Evolutionary conservation across 305 asterid genomes (phyloP).

Genomic region (Fraxinus floribunda): DNA sequence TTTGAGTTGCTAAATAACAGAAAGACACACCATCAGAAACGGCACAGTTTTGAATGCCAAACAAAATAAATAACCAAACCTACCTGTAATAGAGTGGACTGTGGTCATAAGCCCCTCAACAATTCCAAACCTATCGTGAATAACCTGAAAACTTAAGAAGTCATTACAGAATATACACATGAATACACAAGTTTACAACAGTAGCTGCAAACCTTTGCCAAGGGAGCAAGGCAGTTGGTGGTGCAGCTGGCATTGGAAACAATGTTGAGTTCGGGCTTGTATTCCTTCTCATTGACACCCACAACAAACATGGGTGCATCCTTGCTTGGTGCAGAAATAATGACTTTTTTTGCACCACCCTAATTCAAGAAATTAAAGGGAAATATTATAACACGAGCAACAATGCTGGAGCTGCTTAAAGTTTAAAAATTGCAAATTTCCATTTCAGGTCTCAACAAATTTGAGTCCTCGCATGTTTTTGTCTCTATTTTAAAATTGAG

Average conservation of each 20-base stretch:
- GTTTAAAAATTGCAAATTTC: neutral
- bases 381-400: neutral
- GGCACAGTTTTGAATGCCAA: neutral
- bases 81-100: constrained; percentile 85
- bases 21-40: neutral
- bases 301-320: constrained; percentile 60
- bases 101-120: constrained; percentile 94
- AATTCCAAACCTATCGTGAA: constrained; percentile 76
- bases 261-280: constrained; percentile 43
- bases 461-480: neutral
- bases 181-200: neutral
- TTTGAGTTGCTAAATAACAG: constrained; percentile 63
- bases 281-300: constrained; percentile 53
- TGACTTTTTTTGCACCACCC: constrained; percentile 61
- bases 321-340: constrained; percentile 55
- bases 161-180: neutral
- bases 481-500: neutral
- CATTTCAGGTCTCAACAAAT: neutral
- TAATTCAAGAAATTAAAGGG: constrained; percentile 4
- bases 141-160: constrained; percentile 42
- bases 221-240: constrained; percentile 57
- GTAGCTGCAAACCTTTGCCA: constrained; percentile 39
- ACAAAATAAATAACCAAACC: neutral
- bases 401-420: neutral
- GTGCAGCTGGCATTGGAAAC: constrained; percentile 61